Evolutionary conservation across 306 rosid species (phyloP).

Genomic region (Cyamopsis tetragonoloba): DNA sequence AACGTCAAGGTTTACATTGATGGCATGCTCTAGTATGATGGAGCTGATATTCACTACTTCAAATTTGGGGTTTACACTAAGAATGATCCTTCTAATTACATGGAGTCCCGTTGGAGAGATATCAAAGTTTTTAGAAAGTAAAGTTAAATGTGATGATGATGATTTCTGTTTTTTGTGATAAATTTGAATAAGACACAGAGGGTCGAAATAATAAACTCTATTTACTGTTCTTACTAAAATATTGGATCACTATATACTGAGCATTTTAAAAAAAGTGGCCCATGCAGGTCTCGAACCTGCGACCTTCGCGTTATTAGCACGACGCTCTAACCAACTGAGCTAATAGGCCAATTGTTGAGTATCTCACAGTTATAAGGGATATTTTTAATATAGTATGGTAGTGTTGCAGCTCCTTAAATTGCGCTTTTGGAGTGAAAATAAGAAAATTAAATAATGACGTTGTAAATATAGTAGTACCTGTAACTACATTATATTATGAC

Average conservation of each 20-base stretch:
- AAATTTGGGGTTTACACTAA: slow-evolving; percentile 46
- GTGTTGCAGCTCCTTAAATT: no score
- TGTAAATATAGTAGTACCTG: no score
- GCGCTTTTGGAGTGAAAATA: no score
- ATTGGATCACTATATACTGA: no score
- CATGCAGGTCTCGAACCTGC: slow-evolving; percentile 34
- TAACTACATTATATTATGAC: no score
- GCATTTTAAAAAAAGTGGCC: slow-evolving; percentile 15
- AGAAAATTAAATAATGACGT: no score
- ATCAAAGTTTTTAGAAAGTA: slow-evolving; percentile 33
- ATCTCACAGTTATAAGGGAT: no score
- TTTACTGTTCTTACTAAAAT: no score
- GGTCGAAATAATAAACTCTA: no score
- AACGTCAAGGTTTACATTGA: slow-evolving; percentile 41
- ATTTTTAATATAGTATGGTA: no score
- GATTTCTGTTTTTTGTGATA: neutral
- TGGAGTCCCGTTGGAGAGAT: slow-evolving; percentile 37
- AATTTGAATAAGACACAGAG: neutral
- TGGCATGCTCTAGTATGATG: slow-evolving; percentile 16
- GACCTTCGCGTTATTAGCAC: slow-evolving; percentile 39
- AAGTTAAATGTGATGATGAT: no score
- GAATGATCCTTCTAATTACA: slow-evolving; percentile 34
- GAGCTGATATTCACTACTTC: slow-evolving; percentile 37
- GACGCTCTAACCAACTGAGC: slow-evolving; percentile 33
- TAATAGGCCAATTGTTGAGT: slow-evolving; percentile 18